Evolutionary conservation across 768 basidiomycete species (phyloP).

Genomic region (Candolleomyces efflorescens): DNA sequence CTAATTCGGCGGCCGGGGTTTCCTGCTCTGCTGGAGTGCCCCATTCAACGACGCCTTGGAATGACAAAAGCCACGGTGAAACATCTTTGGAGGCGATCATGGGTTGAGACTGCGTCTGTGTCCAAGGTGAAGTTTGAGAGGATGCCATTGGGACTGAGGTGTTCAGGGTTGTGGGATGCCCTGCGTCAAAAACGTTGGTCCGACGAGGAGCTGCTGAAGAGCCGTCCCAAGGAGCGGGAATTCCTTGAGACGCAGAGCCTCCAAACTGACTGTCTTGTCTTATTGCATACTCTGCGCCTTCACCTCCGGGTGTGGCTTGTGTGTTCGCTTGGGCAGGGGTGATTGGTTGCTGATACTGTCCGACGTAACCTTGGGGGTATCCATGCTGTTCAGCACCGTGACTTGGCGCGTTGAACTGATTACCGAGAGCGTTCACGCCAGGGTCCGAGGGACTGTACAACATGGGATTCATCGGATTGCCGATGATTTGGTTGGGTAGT

Average conservation of each 20-base stretch:
- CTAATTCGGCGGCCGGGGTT: background rate
- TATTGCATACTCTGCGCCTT: background rate
- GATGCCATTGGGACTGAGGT: conserved; percentile 22
- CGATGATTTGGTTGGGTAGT: conserved; percentile 1
- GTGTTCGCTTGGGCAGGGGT: background rate
- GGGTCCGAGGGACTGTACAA: background rate
- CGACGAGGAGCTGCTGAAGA: conserved; percentile 25
- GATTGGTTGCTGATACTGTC: background rate
- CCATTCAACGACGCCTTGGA: conserved; percentile 47
- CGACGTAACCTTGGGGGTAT: background rate
- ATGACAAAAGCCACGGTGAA: conserved; percentile 54
- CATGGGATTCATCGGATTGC: conserved; percentile 1
- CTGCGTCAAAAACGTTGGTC: conserved; percentile 38
- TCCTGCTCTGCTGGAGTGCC: conserved; percentile 15
- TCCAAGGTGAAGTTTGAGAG: conserved; percentile 35
- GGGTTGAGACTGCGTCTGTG: conserved; percentile 17
- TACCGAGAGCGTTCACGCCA: background rate
- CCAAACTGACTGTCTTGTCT: background rate
- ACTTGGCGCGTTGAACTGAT: background rate
- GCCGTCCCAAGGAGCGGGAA: background rate
- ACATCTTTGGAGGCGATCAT: conserved; percentile 32
- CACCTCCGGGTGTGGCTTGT: background rate
- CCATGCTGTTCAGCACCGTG: background rate
- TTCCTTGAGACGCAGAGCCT: background rate
- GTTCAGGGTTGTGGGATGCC: conserved; percentile 39